Evolutionary conservation across 2,329 filamentous ascomycete genomes (phyloP).

Genomic region (Graphiopsis chlorocephala): DNA sequence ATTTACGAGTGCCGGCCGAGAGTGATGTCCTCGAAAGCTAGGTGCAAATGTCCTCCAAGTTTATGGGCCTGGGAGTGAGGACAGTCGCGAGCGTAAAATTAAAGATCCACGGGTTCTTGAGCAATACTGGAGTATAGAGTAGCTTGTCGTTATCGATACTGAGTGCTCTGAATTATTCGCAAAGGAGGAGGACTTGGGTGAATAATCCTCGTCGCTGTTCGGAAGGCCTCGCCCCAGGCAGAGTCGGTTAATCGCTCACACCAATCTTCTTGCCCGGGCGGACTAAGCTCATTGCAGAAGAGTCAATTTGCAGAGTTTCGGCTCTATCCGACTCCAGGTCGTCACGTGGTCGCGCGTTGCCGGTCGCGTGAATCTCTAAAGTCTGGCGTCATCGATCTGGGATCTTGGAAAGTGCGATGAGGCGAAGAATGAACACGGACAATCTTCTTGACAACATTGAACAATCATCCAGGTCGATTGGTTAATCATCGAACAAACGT

Average conservation of each 20-base stretch:
- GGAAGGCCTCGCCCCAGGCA: neutral
- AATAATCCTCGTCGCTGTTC: slow-evolving; percentile 3
- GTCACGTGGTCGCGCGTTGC: neutral
- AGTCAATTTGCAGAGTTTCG: neutral
- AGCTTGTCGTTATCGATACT: neutral
- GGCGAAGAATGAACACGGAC: neutral
- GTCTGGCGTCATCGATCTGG: neutral
- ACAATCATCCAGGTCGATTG: neutral
- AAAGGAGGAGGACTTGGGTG: neutral
- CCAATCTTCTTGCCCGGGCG: neutral
- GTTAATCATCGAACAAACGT: neutral
- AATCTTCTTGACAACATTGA: neutral
- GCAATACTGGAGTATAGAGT: neutral
- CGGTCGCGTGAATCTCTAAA: neutral
- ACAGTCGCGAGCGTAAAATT: neutral
- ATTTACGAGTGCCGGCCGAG: neutral
- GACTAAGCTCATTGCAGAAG: neutral
- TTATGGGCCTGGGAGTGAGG: neutral
- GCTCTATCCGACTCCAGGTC: neutral
- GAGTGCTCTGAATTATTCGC: neutral
- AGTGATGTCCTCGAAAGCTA: neutral
- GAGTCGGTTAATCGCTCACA: no score
- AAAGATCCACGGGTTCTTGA: neutral
- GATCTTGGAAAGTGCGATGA: neutral
- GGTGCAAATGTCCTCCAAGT: neutral